Evolutionary conservation across 2,329 filamentous ascomycete genomes (phyloP).

Genomic region (Paecilomyces fulvus): DNA sequence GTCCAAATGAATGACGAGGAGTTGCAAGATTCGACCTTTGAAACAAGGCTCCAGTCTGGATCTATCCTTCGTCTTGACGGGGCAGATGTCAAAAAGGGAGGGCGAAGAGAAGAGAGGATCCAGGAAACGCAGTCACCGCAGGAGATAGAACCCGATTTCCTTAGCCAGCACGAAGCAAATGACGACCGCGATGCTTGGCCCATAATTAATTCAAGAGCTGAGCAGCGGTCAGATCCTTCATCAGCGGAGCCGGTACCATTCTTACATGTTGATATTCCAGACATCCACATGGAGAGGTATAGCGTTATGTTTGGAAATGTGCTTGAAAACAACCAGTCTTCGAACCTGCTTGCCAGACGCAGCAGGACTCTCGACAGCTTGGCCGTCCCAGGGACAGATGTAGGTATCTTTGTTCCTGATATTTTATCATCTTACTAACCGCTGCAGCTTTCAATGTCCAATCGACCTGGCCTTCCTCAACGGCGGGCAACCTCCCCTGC

Average conservation of each 20-base stretch:
- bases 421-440: background rate
- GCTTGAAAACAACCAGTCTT: conserved; percentile 41
- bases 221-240: background rate
- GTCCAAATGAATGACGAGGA: conserved; percentile 16
- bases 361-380: conserved; percentile 40
- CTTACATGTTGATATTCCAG: conserved; percentile 72
- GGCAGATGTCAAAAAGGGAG: background rate
- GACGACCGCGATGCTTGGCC: conserved; percentile 4
- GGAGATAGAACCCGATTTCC: conserved; percentile 9
- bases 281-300: conserved; percentile 74
- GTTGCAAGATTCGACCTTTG: conserved; percentile 12
- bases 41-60: conserved; percentile 3
- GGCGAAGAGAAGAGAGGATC: background rate
- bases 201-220: background rate
- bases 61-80: background rate
- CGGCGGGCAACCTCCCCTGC: conserved; percentile 30
- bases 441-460: conserved; percentile 6
- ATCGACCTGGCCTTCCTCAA: conserved; percentile 11
- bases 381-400: conserved; percentile 42
- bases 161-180: conserved; percentile 4
- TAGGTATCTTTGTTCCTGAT: conserved; percentile 15
- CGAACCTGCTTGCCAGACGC: conserved; percentile 24
- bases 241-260: conserved; percentile 25
- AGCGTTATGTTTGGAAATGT: conserved; percentile 87
- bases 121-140: conserved; percentile 1